These are phyloP conservation scores for Rhizophora mangle DNA, from an alignment of 345 rosid species.

Conservation along the genomic window DNA sequence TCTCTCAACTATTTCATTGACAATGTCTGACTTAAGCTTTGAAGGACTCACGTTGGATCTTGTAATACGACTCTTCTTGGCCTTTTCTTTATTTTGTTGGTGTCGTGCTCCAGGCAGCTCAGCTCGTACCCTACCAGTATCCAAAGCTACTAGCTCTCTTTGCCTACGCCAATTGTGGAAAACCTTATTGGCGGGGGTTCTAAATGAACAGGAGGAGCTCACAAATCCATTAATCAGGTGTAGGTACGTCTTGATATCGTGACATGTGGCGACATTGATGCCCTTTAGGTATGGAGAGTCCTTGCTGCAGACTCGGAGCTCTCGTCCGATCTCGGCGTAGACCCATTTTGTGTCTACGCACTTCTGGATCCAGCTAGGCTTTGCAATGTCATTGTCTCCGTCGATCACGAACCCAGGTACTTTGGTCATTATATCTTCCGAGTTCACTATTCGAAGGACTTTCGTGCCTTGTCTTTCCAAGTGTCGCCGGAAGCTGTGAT, in stretches of 20 bases:
- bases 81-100: too few relatives aligned
- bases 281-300: constrained; percentile 22
- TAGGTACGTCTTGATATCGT: constrained; percentile 27
- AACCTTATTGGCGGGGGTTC: constrained; percentile 30
- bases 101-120: too few relatives aligned
- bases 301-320: constrained; percentile 26
- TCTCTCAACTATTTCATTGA: too few relatives aligned
- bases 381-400: constrained; percentile 22
- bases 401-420: constrained; percentile 79
- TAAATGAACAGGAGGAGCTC: constrained; percentile 46
- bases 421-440: constrained; percentile 80
- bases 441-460: constrained; percentile 76
- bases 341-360: constrained; percentile 21
- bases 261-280: constrained; percentile 16
- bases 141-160: too few relatives aligned
- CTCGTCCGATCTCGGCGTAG: constrained; percentile 22
- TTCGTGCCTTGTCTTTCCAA: constrained; percentile 72
- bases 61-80: too few relatives aligned
- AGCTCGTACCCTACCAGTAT: too few relatives aligned
- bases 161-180: not conserved
- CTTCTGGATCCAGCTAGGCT: constrained; percentile 25
- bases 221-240: constrained; percentile 44
- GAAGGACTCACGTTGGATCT: too few relatives aligned
- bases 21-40: too few relatives aligned
- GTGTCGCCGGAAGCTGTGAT: constrained; percentile 51